phyloP scores from a whole-genome alignment of 352 stramenopile species.

The Peronospora destructor region DNA sequence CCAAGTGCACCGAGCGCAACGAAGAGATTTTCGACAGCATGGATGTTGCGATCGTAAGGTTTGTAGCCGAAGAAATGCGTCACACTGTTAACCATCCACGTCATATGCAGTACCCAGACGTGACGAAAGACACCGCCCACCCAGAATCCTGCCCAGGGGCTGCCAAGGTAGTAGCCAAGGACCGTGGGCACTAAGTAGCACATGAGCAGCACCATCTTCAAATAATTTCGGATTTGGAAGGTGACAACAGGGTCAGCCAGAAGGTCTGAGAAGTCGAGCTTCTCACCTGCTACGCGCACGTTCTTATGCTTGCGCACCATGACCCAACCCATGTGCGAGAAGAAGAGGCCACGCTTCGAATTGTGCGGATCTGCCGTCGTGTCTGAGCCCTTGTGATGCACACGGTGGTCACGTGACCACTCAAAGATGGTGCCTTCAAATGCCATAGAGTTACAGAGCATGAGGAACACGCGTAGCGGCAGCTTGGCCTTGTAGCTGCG shows the following conservation, averaged over 20 bases:
- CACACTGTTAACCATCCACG: slow-evolving; percentile 97
- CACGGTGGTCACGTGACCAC: slow-evolving; percentile 97
- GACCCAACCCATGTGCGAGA: slow-evolving; percentile 98
- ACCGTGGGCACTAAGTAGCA: slow-evolving; percentile 94
- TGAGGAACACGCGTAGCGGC: slow-evolving; percentile 90
- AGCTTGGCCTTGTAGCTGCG: slow-evolving; percentile 92
- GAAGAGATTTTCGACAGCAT: slow-evolving; percentile 94
- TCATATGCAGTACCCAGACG: slow-evolving; percentile 95
- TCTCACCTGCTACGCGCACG: slow-evolving; percentile 68
- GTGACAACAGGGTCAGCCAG: slow-evolving; percentile 90
- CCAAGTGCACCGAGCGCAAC: slow-evolving; percentile 93
- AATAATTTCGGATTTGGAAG: slow-evolving; percentile 94
- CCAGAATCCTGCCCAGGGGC: slow-evolving; percentile 93
- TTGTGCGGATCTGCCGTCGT: slow-evolving; percentile 93
- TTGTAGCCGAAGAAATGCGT: slow-evolving; percentile 98
- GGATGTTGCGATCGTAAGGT: slow-evolving; percentile 94
- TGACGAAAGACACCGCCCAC: slow-evolving; percentile 93
- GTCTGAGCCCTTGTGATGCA: slow-evolving; percentile 98
- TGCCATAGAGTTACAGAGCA: slow-evolving; percentile 97
- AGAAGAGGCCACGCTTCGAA: slow-evolving; percentile 96
- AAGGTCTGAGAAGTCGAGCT: slow-evolving; percentile 95
- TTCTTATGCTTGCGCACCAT: slow-evolving; percentile 97
- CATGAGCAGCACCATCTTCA: slow-evolving; percentile 88
- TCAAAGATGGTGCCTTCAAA: slow-evolving; percentile 96
- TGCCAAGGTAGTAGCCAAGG: slow-evolving; percentile 86